phyloP scores from a whole-genome alignment of 306 rosid genomes.

The Dryas octopetala region DNA sequence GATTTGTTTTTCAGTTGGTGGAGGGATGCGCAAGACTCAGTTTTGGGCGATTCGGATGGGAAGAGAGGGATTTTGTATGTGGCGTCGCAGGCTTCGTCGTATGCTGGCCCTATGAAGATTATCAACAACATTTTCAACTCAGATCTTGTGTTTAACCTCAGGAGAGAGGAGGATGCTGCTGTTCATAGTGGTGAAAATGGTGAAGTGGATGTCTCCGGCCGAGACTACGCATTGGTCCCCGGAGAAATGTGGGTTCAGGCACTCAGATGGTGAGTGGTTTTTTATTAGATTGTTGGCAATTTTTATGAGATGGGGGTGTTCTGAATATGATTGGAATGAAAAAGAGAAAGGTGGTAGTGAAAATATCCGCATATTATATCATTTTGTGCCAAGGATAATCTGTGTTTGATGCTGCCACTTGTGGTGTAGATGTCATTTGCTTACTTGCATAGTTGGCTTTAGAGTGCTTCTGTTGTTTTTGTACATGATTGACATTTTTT shows the following conservation, averaged over 20 bases:
- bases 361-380: conserved; percentile 15
- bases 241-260: conserved; percentile 99
- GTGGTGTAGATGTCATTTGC: conserved; percentile 23
- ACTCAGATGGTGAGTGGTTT: conserved; percentile 78
- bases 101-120: conserved; percentile 83
- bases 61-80: conserved; percentile 60
- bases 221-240: conserved; percentile 92
- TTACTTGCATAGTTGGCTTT: conserved; percentile 20
- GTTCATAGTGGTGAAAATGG: conserved; percentile 50
- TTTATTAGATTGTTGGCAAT: not conserved
- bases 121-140: conserved; percentile 82
- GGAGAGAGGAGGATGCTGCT: conserved; percentile 67
- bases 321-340: conserved; percentile 3
- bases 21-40: conserved; percentile 84
- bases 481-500: not conserved
- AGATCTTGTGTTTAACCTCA: conserved; percentile 74
- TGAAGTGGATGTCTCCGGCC: conserved; percentile 81
- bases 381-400: conserved; percentile 6
- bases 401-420: conserved; percentile 11
- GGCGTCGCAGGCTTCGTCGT: conserved; percentile 57
- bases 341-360: conserved; percentile 6
- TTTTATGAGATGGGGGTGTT: not conserved
- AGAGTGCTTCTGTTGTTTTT: conserved; percentile 17
- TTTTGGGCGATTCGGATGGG: conserved; percentile 53
- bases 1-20: conserved; percentile 81